Percentiles rank a stretch among this genome's conserved stretches.
These are phyloP conservation scores for Sistotremastrum niveocremeum DNA, from an alignment of 768 basidiomycete species.

Conservation along the genomic window DNA sequence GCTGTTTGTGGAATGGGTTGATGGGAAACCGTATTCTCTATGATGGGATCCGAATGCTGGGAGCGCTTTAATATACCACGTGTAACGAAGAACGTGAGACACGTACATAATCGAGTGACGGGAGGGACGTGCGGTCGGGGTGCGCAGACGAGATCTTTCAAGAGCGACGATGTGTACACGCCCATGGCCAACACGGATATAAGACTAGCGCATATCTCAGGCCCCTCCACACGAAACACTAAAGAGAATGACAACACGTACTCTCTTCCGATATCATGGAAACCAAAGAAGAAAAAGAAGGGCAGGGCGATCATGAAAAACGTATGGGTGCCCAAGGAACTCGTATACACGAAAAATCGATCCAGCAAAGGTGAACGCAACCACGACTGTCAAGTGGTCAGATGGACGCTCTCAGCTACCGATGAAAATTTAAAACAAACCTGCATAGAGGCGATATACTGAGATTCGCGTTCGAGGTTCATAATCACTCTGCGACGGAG, in stretches of 20 bases:
- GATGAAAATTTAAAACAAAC: constrained; percentile 19
- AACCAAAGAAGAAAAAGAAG: constrained; percentile 80
- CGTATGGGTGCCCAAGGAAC: constrained; percentile 70
- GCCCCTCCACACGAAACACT: neutral
- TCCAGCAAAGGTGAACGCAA: constrained; percentile 60
- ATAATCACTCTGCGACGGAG: constrained; percentile 41
- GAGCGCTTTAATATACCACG: neutral
- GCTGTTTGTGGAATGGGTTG: constrained; percentile 87
- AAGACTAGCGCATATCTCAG: constrained; percentile 29
- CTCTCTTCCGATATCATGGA: constrained; percentile 58
- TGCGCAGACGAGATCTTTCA: constrained; percentile 83
- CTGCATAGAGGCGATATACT: constrained; percentile 54
- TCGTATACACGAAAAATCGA: constrained; percentile 72
- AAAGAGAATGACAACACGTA: constrained; percentile 22
- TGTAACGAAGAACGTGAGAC: neutral
- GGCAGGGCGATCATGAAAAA: constrained; percentile 92
- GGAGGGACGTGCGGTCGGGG: constrained; percentile 88
- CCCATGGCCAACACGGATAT: constrained; percentile 61
- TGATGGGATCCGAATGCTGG: constrained; percentile 68
- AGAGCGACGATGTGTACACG: constrained; percentile 74
- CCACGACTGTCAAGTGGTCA: constrained; percentile 19
- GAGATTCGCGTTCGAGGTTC: constrained; percentile 44
- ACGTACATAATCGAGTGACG: constrained; percentile 75
- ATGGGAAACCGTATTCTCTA: constrained; percentile 90
- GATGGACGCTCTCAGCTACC: neutral